Evolutionary conservation across 2,329 filamentous ascomycete species (phyloP).

Genomic region (Colletotrichum orbiculare): DNA sequence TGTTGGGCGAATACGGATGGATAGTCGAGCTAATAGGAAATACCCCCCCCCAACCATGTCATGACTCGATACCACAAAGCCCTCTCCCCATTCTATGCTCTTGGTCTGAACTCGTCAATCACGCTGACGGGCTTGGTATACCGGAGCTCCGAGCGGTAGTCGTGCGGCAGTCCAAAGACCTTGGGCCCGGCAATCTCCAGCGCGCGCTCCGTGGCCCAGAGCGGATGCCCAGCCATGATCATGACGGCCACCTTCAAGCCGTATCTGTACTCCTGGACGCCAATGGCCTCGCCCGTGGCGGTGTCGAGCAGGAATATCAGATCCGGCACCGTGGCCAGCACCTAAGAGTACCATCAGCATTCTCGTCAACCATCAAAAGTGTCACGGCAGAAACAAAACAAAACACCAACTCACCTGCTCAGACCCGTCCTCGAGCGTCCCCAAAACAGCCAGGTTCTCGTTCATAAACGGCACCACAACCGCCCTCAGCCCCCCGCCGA

Average conservation of each 20-base stretch:
- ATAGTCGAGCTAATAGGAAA: too few species aligned
- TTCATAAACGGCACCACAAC: constrained; percentile 38
- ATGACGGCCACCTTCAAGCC: constrained; percentile 41
- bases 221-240: constrained; percentile 23
- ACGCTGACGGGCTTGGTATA: constrained; percentile 36
- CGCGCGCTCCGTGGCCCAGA: constrained; percentile 36
- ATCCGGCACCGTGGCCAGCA: constrained; percentile 54
- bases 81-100: neutral
- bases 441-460: constrained; percentile 37
- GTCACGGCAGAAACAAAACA: neutral
- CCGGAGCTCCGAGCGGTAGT: constrained; percentile 27
- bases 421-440: constrained; percentile 36
- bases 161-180: constrained; percentile 36
- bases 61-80: too few species aligned
- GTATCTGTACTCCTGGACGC: constrained; percentile 50
- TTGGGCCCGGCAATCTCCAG: constrained; percentile 40
- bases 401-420: constrained; percentile 37
- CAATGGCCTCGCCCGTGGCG: constrained; percentile 49
- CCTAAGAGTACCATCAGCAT: constrained; percentile 25
- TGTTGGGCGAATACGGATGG: too few species aligned
- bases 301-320: constrained; percentile 52
- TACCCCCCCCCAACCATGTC: too few species aligned
- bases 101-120: constrained; percentile 35
- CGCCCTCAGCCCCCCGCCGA: constrained; percentile 39
- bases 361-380: neutral